These are phyloP conservation scores for Epichloe amarillans DNA, from an alignment of 2,329 filamentous ascomycete species.

Conservation along the genomic window DNA sequence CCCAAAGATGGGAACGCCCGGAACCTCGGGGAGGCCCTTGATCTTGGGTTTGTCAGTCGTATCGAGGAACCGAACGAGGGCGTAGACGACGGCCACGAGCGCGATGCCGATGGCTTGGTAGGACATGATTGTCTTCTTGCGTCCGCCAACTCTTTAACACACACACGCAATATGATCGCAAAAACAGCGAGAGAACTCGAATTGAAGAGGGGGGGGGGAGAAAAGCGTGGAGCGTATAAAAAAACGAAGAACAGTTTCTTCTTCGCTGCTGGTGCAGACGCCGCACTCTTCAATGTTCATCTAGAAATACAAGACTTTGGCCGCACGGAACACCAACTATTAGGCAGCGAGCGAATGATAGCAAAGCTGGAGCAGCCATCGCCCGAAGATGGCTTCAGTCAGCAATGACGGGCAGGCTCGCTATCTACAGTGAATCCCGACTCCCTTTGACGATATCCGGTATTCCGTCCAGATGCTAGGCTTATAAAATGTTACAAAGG, in stretches of 20 bases:
- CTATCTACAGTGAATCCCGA: too few species aligned
- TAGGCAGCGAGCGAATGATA: too few species aligned
- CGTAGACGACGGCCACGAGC: constrained; percentile 9
- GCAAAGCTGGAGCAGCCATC: background rate
- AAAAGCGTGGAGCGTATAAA: too few species aligned
- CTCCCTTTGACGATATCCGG: too few species aligned
- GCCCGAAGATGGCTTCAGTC: background rate
- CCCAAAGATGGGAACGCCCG: constrained; percentile 48
- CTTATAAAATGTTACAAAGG: too few species aligned
- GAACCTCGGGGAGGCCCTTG: constrained; percentile 47
- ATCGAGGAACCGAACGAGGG: constrained; percentile 21
- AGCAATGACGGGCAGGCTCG: background rate
- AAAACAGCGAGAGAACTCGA: background rate
- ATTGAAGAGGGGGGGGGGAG: background rate
- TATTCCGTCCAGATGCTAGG: too few species aligned
- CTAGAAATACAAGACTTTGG: too few species aligned
- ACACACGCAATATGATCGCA: background rate
- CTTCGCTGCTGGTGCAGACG: too few species aligned
- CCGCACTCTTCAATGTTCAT: too few species aligned
- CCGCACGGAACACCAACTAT: too few species aligned
- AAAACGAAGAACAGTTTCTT: too few species aligned
- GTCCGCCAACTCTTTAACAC: too few species aligned
- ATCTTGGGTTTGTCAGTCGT: constrained; percentile 45
- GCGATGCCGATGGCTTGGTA: constrained; percentile 9
- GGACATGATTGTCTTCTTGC: constrained; percentile 5